phyloP scores from a whole-genome alignment of 148 eudicot species.

The Rhododendron ferrugineum region DNA sequence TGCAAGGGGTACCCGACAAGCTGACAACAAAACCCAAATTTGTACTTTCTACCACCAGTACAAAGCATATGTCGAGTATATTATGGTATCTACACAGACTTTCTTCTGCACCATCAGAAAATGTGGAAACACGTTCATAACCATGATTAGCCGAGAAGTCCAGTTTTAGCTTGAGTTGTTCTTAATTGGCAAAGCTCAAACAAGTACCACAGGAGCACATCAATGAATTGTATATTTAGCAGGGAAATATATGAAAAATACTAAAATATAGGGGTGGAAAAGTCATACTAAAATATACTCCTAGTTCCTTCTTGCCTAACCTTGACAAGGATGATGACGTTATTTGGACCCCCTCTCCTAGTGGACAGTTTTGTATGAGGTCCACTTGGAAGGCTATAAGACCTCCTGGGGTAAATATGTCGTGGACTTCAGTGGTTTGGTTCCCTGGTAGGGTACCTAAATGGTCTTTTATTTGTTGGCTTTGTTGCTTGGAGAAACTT shows the following conservation, averaged over 20 bases:
- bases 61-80: not conserved
- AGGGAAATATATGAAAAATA: no score
- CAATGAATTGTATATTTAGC: not conserved
- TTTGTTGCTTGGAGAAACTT: no score
- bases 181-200: not conserved
- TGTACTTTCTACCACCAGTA: not conserved
- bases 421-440: no score
- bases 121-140: not conserved
- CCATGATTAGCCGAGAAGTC: not conserved
- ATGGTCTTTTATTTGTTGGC: no score
- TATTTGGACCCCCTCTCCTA: no score
- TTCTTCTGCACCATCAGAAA: not conserved
- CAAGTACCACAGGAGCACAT: not conserved
- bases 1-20: not conserved
- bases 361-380: no score
- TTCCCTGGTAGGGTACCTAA: no score
- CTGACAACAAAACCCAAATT: not conserved
- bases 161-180: not conserved
- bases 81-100: not conserved
- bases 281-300: no score
- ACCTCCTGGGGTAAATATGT: no score
- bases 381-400: no score
- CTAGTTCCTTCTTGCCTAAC: no score
- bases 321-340: no score
- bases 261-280: not conserved